Base-by-base conservation (phyloP, 129 eudicot species). In the Tagetes erecta region DNA sequence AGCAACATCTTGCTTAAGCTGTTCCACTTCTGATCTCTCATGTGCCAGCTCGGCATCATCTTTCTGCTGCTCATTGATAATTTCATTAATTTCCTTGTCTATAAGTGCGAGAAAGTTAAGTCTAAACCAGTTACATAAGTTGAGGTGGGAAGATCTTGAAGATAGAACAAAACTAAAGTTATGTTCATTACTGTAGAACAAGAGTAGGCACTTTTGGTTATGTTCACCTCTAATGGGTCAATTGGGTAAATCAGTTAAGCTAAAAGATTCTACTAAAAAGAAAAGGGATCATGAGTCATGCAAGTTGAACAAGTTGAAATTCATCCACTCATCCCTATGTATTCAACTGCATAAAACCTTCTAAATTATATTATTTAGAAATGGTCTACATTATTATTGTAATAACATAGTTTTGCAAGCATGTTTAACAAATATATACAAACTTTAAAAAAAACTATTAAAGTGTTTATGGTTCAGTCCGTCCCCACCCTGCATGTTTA, bases 31-130 rank as follows among this genome's bases (percentile, higher is more conserved):
- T 64, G 99, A 95, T 85, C 83, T 88, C 57, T 87, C 96, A 83
- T 87, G 96, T 78, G 95, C 85, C 81, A 89, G 75, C 79, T 85
- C 87, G 70, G 99, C 99, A 44, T 95, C 97, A 80, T 83, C 86
- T 81, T 87, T 91, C 83, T 95, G 96, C 86, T 95, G 96, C 85
- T 91, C 99, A 36, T 91, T 80, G 72, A 95, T 87, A 47, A 85
- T 73, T 70, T 83, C 90, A 81, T 88, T 88, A 35, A 95, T 89
- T 81, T 82, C 65, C 72, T 76, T 78, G 78, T 95, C 99, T 74
- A 89, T 85, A 80, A 76, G 99, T 95, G 78, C 3, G 87, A 44
- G 47, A 63, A 70, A 57, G 79, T 87, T 84, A 88, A 95, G 97
- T 60, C 73, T 75, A 84, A 87, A 79, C 93, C 40, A 71, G 70